Evolutionary conservation across 164 flowering plant species (phyloP).

Genomic region (Saururus chinensis): DNA sequence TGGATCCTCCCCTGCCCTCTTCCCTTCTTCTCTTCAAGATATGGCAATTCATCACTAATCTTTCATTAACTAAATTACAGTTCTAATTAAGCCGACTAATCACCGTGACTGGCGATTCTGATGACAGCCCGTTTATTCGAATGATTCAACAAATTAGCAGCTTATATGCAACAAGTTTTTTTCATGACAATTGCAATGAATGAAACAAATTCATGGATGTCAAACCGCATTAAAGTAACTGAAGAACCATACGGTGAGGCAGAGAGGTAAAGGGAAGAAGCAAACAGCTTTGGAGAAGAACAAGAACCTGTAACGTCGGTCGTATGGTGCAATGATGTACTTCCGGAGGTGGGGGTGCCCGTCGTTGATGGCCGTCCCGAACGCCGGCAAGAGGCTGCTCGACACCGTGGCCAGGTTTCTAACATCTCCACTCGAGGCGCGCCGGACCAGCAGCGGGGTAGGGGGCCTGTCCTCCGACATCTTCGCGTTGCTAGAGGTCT

Average conservation of each 20-base stretch:
- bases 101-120: too few relatives aligned
- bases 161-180: too few relatives aligned
- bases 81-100: too few relatives aligned
- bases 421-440: slow-evolving; percentile 37
- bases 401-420: slow-evolving; percentile 58
- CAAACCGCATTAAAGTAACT: too few relatives aligned
- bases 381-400: slow-evolving; percentile 74
- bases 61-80: too few relatives aligned
- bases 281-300: not conserved
- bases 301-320: slow-evolving; percentile 56
- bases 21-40: too few relatives aligned
- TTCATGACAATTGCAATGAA: too few relatives aligned
- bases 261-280: not conserved
- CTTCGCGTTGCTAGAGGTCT: not conserved
- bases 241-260: too few relatives aligned
- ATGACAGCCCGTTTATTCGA: too few relatives aligned
- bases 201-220: not conserved
- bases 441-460: slow-evolving; percentile 23
- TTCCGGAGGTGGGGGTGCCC: slow-evolving; percentile 26
- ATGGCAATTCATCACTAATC: too few relatives aligned
- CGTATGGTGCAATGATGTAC: slow-evolving; percentile 62
- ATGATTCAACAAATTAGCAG: too few relatives aligned
- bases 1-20: too few relatives aligned
- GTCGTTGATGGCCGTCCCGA: slow-evolving; percentile 55
- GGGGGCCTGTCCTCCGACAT: slow-evolving; percentile 2